Evolutionary conservation across 306 rosid species (phyloP), one percentile per base, ranked within the genome.

Genomic region (Alnus glutinosa): DNA sequence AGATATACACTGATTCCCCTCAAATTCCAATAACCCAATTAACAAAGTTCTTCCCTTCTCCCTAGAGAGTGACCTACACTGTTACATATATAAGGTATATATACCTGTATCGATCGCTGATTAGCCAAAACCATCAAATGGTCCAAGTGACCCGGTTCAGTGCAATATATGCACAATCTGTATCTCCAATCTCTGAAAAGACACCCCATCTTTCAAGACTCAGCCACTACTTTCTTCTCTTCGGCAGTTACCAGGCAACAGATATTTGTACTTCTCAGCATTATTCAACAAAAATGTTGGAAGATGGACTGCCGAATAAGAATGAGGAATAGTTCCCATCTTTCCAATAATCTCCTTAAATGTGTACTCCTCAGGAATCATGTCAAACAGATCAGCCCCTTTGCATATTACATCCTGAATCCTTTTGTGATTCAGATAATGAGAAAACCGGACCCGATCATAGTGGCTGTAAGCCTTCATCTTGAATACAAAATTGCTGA

Each of bases 381-480:
- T 93, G 86, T 93, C 97, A 46, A 91, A 93, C 58, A 93, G 92
- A 83, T 93, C 87, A 30, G 79, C 69, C 28, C 97, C 97, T 85
- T 84, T 71, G 88, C 97, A 92, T 63, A 92, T 90, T 54, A 88
- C 83, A 15, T 89, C 87, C 83, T 92, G 97, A 81, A 92, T 88
- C 87, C 97, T 83, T 18, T 62, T 19, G 0, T 67, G 92, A 80
- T 89, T 84, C 85, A 92, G 82, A 89, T 82, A 92, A 86, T 88
- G 93, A 71, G 93, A 81, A 55, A 90, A 92, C 87, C 93, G 79
- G 71, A 92, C 90, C 32, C 97, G 82, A 47, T 92, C 97, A 0
- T 79, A 72, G 39, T 92, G 97, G 86, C 97, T 92, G 83, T 92
- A 92, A 49, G 97, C 97, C 83, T 86, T 92, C 97, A 92, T 92